Evolutionary conservation across 2,329 filamentous ascomycete species (phyloP), one percentile per base, ranked within the genome.

Genomic region (Penicillium verrucosum): DNA sequence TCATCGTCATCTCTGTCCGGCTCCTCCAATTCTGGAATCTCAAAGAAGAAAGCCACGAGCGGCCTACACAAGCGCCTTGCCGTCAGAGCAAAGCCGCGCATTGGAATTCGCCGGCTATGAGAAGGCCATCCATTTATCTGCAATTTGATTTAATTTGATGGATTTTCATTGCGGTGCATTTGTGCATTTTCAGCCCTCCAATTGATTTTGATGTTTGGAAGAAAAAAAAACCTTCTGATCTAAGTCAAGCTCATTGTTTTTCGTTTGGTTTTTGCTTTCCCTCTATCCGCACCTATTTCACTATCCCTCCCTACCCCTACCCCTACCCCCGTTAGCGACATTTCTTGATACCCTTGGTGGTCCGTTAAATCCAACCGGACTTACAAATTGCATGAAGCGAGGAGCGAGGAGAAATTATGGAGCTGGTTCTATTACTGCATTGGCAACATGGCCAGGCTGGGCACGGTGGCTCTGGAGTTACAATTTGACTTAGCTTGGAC

Each of bases 91-190:
- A 75, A 75, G 56, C 67, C 73, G 1, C 67, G 73, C 14, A 67
- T 71, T 46, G 73, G 73, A 0, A 62, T 75, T 29, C 70, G 73
- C 36, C 65, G 73, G 44, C 60, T 75, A 36, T 75, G 56, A 67
- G n/a, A 23, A 14, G 9, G 7, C n/a, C 9, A 14, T 32, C 27
- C 5, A 23, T 30, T 7, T 25, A 18, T 40, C 18, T 18, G 21
- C 8, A 10, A 21, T 8, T 30, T 21, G 23, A 30, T n/a, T 5
- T 11, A 16, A 40, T 21, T 11, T 18, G 38, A n/a, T 42, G 10
- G 12, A n/a, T 16, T 23, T 14, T 25, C 18, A 5, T 41, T 25
- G 25, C 23, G 12, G 25, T 55, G 46, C 44, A 25, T 48, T 29
- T 32, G 25, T 55, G 46, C 44, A 25, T 48, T 29, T 32, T 21